Conservation (phyloP, 192 early-diverging fungal species). For the Backusella australiensis region DNA sequence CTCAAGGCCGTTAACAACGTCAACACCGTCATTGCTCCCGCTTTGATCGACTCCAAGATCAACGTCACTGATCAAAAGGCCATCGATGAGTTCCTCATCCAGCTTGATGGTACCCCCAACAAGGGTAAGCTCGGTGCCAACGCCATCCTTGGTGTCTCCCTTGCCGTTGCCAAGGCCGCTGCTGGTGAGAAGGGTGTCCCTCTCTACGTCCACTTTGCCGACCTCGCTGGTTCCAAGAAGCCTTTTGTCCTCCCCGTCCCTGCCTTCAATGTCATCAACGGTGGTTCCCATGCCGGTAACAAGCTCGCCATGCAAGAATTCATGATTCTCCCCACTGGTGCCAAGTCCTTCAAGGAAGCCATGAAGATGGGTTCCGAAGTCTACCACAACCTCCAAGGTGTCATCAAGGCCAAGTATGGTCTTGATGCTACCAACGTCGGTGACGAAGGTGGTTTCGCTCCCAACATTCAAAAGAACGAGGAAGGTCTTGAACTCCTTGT, state of each 20-base stretch:
- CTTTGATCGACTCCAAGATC: conserved; percentile 76
- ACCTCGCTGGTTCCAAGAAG: conserved; percentile 79
- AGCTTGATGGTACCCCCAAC: conserved; percentile 95
- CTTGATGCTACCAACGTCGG: conserved; percentile 98
- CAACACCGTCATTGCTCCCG: conserved; percentile 86
- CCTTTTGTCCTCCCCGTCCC: conserved; percentile 96
- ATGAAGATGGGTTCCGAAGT: conserved; percentile 98
- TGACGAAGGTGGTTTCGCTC: conserved; percentile 99
- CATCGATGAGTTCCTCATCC: conserved; percentile 88
- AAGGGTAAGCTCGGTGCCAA: conserved; percentile 97
- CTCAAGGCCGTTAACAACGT: conserved; percentile 89
- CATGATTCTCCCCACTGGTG: conserved; percentile 99
- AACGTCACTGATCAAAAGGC: conserved; percentile 84
- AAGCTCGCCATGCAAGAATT: conserved; percentile 99
- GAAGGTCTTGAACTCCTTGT: conserved; percentile 94
- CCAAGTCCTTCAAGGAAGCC: conserved; percentile 88
- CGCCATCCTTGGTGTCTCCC: conserved; percentile 97
- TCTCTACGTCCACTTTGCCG: conserved; percentile 93
- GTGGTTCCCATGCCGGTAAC: conserved; percentile 98
- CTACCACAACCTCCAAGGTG: conserved; percentile 91
- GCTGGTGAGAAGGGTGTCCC: conserved; percentile 93
- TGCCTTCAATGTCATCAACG: conserved; percentile 99
- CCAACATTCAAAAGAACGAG: conserved; percentile 96
- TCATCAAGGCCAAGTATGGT: conserved; percentile 99
- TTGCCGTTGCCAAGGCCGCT: conserved; percentile 94